These are phyloP conservation scores for Pinus tabuliformis DNA, from an alignment of 75 land plant species.

Conservation along the genomic window DNA sequence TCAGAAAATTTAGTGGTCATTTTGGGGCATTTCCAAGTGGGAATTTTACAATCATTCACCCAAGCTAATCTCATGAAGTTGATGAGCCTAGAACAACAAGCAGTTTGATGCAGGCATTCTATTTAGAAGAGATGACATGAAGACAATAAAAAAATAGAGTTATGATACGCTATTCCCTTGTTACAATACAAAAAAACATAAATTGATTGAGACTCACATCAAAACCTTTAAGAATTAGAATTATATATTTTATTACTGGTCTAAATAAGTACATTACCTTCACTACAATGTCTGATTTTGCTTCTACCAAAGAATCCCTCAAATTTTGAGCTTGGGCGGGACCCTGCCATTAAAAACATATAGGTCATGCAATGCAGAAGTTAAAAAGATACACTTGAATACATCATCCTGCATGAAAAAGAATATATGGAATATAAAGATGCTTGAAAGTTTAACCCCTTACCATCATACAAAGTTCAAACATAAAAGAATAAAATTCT, in stretches of 20 bases:
- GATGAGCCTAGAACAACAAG: too few relatives aligned
- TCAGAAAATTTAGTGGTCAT: too few relatives aligned
- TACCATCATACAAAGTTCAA: neutral
- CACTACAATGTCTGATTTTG: conserved; percentile 83
- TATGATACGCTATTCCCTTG: neutral
- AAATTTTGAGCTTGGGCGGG: conserved; percentile 99
- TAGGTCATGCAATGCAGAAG: neutral
- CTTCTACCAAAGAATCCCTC: conserved; percentile 88
- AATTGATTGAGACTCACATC: neutral
- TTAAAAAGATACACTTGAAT: neutral
- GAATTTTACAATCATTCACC: too few relatives aligned
- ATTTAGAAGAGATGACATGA: neutral
- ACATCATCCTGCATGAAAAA: neutral
- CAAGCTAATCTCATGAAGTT: too few relatives aligned
- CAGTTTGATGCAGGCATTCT: neutral
- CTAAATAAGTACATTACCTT: conserved; percentile 50
- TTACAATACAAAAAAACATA: neutral
- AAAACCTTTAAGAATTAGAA: conserved; percentile 2
- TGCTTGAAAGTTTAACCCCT: neutral
- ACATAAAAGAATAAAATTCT: neutral
- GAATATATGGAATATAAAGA: neutral
- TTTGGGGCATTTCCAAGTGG: too few relatives aligned
- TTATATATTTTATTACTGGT: neutral
- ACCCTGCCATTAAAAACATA: conserved; percentile 37
- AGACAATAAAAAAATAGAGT: neutral